Conservation (phyloP, 805 yeast genomes). For the Yarrowia sp. region DNA sequence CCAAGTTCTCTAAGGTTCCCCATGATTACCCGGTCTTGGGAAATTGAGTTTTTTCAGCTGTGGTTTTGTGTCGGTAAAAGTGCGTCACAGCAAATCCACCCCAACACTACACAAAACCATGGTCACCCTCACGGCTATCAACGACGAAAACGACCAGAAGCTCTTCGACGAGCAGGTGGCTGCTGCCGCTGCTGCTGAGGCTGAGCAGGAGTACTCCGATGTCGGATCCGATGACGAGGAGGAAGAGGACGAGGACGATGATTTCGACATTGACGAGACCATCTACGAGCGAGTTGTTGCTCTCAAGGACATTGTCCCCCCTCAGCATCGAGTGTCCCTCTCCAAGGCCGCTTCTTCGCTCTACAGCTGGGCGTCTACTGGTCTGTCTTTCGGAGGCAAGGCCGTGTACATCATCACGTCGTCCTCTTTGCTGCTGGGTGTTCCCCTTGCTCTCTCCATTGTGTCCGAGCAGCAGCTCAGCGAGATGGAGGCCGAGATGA, state of each 20-base stretch:
- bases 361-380: constrained; percentile 44
- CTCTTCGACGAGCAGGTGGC: constrained; percentile 38
- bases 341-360: constrained; percentile 38
- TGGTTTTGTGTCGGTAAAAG: not conserved
- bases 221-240: constrained; percentile 49
- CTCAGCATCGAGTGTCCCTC: constrained; percentile 66
- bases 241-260: constrained; percentile 61
- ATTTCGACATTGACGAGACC: constrained; percentile 76
- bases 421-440: constrained; percentile 80
- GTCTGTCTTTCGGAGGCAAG: constrained; percentile 64
- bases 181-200: constrained; percentile 40
- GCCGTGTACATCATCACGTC: constrained; percentile 85
- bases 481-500: constrained; percentile 91
- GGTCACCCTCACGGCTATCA: constrained; percentile 74
- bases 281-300: constrained; percentile 85
- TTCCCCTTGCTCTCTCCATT: constrained; percentile 86
- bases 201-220: constrained; percentile 52
- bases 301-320: constrained; percentile 86
- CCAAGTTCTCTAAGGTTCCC: not conserved
- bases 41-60: constrained; percentile 24
- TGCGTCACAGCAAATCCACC: constrained; percentile 12
- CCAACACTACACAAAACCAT: constrained; percentile 40
- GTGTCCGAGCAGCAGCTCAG: constrained; percentile 89
- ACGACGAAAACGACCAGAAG: constrained; percentile 43
- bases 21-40: constrained; percentile 20